Percentiles rank a stretch among this genome's conserved stretches.
Conservation (phyloP, 2,329 filamentous ascomycete species). For the Ophiostoma quercus region DNA sequence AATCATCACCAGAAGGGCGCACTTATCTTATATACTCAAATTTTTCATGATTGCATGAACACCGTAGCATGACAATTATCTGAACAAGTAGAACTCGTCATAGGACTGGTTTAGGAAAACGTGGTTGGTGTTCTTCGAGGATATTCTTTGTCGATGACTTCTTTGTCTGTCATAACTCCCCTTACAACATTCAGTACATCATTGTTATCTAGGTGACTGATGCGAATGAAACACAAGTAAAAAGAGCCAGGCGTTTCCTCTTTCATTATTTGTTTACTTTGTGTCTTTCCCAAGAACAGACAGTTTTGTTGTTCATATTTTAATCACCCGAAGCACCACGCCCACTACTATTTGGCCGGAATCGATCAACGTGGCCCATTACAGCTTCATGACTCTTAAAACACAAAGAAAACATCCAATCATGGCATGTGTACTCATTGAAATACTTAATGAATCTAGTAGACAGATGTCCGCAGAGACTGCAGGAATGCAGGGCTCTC, state of each 20-base stretch:
- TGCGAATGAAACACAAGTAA: background rate
- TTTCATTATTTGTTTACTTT: background rate
- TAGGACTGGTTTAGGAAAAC: background rate
- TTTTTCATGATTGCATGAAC: background rate
- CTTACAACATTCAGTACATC: background rate
- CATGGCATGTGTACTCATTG: background rate
- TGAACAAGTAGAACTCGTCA: background rate
- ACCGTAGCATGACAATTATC: background rate
- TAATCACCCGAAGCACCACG: too few species aligned
- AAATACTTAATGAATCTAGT: background rate
- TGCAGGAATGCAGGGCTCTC: slow-evolving; percentile 51
- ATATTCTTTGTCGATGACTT: background rate
- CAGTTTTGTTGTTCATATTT: background rate
- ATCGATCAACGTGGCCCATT: too few species aligned
- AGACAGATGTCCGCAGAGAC: slow-evolving; percentile 21
- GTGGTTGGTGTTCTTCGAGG: background rate
- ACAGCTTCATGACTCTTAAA: too few species aligned
- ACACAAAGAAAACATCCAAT: too few species aligned
- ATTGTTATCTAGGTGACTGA: background rate
- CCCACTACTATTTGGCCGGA: too few species aligned
- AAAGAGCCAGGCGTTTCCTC: background rate
- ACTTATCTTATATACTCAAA: background rate
- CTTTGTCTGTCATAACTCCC: background rate
- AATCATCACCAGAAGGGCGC: background rate
- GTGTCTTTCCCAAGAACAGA: background rate